Evolutionary conservation across 108 stramenopile species (phyloP), one percentile per base, ranked within the genome.

Genomic region (Skeletonema potamos): DNA sequence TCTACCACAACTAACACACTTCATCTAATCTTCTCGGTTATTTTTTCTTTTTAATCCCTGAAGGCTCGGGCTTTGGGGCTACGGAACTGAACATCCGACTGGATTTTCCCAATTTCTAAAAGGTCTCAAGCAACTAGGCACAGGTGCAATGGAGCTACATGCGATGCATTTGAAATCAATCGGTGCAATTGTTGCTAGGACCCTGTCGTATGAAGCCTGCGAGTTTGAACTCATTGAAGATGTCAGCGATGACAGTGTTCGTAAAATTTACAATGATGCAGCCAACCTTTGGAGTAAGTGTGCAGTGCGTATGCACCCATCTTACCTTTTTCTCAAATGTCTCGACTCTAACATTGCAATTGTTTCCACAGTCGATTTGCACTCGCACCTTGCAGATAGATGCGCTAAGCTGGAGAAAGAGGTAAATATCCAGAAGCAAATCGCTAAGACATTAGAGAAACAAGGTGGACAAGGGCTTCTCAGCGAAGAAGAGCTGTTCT

Each of bases 101-200:
- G 82, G 82, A 27, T 88, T 88, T 24, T 64, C 69, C 11, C 83
- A 86, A 46, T 88, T 91, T 43, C 57, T 74, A 48, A 32, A 71
- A 3, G 82, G 82, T 1, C 70, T 89, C 24, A 74, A 87, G 26
- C 34, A 63, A 4, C 48, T 81, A 9, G 85, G 87, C 6, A 81
- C 87, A 1, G 89, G 89, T 12, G 86, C 87, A 4, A 87, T 90
- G 85, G 89, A 90, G 71, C 85, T 86, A 17, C 83, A 89, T 24
- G 85, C 90, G 22, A 84, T 91, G 82, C 77, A 91, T 70, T 66
- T 91, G 22, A 91, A 91, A 68, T 68, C 74, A n/a, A 57, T 59
- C 7, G 90, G 90, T 20, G 73, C 70, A 6, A 70, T 86, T 15
- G 58, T 71, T 4, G 85, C 84, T 30, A 77, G 90, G 13, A 74